Percentiles rank a stretch among this genome's conserved stretches.
Conservation (phyloP, 1,284 basidiomycete genomes). For the Pterula multifida region DNA sequence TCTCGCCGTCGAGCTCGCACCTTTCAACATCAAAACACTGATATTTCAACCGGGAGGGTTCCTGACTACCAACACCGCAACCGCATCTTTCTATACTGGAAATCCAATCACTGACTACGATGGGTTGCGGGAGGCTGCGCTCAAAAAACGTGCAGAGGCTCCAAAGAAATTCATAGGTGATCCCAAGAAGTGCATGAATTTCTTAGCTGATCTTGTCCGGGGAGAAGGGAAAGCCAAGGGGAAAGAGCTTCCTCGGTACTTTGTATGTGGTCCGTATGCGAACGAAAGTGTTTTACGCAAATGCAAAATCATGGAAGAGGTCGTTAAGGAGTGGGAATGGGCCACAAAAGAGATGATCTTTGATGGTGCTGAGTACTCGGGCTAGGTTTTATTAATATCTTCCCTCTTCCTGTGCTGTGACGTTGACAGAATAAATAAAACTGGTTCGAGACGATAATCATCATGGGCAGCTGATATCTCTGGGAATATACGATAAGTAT, state of each 20-base stretch:
- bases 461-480: neutral
- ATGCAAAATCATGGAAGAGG: neutral
- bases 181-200: neutral
- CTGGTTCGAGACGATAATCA: neutral
- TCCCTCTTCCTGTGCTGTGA: neutral
- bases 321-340: neutral
- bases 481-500: neutral
- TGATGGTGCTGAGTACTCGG: neutral
- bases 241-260: neutral
- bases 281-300: neutral
- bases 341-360: neutral
- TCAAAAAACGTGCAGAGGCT: neutral
- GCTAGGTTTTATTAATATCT: neutral
- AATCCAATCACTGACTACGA: neutral
- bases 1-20: neutral
- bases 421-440: neutral
- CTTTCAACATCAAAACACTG: neutral
- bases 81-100: neutral
- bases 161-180: neutral
- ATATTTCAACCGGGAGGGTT: neutral
- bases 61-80: constrained; percentile 1
- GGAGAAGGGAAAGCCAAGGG: neutral
- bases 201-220: neutral
- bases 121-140: neutral
- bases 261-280: constrained; percentile 1